Conservation (phyloP, 331 rosid species). For the Pyracantha coccinea region DNA sequence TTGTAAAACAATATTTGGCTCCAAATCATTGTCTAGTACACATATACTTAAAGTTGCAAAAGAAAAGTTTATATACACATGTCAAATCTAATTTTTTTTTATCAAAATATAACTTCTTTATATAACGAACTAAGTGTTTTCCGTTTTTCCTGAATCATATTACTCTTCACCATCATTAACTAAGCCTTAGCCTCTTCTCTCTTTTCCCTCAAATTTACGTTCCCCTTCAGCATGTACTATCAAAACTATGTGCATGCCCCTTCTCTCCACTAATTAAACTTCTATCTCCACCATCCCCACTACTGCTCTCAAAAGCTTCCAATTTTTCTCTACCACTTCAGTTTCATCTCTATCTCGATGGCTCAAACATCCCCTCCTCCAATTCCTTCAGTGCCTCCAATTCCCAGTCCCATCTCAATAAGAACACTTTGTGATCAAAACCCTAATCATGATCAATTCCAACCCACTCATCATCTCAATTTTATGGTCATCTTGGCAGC, state of each 20-base stretch:
- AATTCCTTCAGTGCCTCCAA: conserved; percentile 14
- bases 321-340: conserved; percentile 1
- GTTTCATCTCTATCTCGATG: neutral
- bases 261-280: neutral
- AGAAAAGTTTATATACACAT: too few relatives aligned
- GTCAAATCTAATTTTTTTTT: too few relatives aligned
- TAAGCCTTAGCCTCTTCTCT: neutral
- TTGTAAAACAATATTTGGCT: too few relatives aligned
- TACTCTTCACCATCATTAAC: neutral
- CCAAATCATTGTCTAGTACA: too few relatives aligned
- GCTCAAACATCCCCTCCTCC: neutral
- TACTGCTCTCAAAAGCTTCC: neutral
- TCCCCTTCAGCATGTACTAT: neutral
- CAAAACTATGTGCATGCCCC: conserved; percentile 1
- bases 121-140: too few relatives aligned
- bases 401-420: conserved; percentile 21
- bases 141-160: rapidly evolving
- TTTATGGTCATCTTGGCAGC: conserved; percentile 54
- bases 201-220: neutral
- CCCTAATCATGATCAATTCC: neutral
- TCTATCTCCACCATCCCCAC: neutral
- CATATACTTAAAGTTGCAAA: too few relatives aligned
- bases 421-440: conserved; percentile 4
- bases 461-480: conserved; percentile 20
- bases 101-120: too few relatives aligned